Evolutionary conservation across 1,284 basidiomycete genomes (phyloP).

Genomic region (Trametes pubescens): DNA sequence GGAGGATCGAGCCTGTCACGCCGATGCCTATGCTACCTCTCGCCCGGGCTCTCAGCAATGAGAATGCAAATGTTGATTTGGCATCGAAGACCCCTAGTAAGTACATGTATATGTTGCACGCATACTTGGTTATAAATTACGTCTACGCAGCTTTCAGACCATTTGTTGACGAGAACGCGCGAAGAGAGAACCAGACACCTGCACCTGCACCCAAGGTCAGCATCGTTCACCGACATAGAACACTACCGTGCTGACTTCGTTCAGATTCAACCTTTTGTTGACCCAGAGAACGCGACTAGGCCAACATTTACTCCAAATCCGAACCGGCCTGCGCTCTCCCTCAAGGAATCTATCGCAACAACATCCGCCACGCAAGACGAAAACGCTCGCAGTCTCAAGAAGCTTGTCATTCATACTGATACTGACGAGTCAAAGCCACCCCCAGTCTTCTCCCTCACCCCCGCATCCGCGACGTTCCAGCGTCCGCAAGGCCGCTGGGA

Average conservation of each 20-base stretch:
- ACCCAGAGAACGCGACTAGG: constrained; percentile 38
- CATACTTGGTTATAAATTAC: not conserved
- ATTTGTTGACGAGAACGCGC: constrained; percentile 65
- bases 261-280: constrained; percentile 45
- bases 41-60: constrained; percentile 36
- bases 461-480: constrained; percentile 55
- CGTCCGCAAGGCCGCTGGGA: constrained; percentile 43
- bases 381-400: constrained; percentile 43
- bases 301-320: constrained; percentile 41
- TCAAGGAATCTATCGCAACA: constrained; percentile 44
- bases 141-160: constrained; percentile 43
- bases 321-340: constrained; percentile 47
- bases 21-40: constrained; percentile 43
- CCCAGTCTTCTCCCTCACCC: constrained; percentile 64
- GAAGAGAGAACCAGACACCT: constrained; percentile 56
- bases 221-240: not conserved
- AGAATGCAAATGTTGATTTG: constrained; percentile 46
- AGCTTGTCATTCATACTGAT: constrained; percentile 28
- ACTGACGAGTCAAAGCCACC: constrained; percentile 28
- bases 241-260: not conserved
- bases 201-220: constrained; percentile 53
- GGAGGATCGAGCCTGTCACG: constrained; percentile 61
- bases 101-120: not conserved
- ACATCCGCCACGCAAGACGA: constrained; percentile 28
- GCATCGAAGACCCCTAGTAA: constrained; percentile 49